Conservation (phyloP, 2,329 filamentous ascomycete species). For the Colletotrichum agaves region DNA sequence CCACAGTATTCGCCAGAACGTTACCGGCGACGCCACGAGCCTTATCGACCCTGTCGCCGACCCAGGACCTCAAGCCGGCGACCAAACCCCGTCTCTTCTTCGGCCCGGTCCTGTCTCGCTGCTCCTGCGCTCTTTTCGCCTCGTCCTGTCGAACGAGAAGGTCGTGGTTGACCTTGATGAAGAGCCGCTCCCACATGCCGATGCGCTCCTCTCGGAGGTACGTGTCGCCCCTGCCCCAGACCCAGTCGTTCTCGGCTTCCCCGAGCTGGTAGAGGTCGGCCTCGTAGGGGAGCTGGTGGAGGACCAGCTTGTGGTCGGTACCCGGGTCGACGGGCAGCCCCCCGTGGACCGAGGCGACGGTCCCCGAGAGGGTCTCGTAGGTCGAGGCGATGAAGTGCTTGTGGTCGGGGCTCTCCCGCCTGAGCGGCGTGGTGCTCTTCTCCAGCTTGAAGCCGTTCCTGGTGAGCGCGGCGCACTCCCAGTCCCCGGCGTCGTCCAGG, state of each 20-base stretch:
- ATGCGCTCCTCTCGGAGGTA: conserved; percentile 37
- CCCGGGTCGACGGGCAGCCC: not conserved
- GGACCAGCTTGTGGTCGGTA: conserved; percentile 12
- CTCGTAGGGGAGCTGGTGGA: conserved; percentile 36
- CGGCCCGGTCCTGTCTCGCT: not conserved
- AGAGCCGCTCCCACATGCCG: conserved; percentile 40
- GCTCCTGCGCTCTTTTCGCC: not conserved
- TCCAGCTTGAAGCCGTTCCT: conserved; percentile 36
- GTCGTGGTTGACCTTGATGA: conserved; percentile 37
- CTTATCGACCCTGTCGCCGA: not conserved
- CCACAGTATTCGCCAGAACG: conserved; percentile 4
- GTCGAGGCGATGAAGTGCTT: conserved; percentile 15
- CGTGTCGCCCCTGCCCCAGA: conserved; percentile 13
- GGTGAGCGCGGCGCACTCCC: conserved; percentile 37
- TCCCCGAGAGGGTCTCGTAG: conserved; percentile 26
- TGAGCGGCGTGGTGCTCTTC: not conserved
- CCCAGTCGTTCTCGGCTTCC: conserved; percentile 25
- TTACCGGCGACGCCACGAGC: conserved; percentile 7
- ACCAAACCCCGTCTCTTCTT: not conserved
- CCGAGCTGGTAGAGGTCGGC: conserved; percentile 34
- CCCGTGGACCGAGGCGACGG: conserved; percentile 18
- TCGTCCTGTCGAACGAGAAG: conserved; percentile 18
- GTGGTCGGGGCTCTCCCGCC: not conserved
- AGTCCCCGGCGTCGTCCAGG: conserved; percentile 44
- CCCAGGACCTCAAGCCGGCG: not conserved